These are phyloP conservation scores for Candida namnaoensis DNA, from an alignment of 805 yeast genomes.

Conservation along the genomic window DNA sequence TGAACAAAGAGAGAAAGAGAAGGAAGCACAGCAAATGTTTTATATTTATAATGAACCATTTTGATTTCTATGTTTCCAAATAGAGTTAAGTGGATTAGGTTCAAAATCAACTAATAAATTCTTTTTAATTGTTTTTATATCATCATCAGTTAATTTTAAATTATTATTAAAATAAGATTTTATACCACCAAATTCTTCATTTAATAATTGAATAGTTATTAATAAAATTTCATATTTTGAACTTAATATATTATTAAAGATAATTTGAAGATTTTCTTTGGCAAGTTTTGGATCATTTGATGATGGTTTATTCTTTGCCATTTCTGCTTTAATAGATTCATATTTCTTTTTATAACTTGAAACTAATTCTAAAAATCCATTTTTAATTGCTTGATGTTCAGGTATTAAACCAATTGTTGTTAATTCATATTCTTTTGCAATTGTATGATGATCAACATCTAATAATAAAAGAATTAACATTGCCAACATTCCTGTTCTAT, in stretches of 20 bases:
- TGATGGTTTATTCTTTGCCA: no score
- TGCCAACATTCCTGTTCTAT: conserved; percentile 69
- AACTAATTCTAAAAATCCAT: conserved; percentile 10
- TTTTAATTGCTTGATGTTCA: conserved; percentile 20
- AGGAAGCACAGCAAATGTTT: no score
- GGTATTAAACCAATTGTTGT: conserved; percentile 57
- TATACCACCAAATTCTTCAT: conserved; percentile 45
- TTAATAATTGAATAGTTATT: conserved; percentile 46
- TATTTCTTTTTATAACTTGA: no score
- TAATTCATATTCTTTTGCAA: conserved; percentile 71
- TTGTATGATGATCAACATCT: conserved; percentile 57
- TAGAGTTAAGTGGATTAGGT: neutral
- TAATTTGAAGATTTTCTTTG: conserved; percentile 2
- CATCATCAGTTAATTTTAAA: conserved; percentile 36
- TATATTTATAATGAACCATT: no score
- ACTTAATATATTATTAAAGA: conserved; percentile 41
- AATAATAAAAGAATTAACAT: conserved; percentile 56
- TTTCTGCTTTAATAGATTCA: no score
- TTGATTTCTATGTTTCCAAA: conserved; percentile 14
- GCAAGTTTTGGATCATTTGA: conserved; percentile 4
- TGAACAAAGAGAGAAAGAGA: no score
- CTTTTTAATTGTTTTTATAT: conserved; percentile 27
- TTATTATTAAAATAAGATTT: conserved; percentile 33
- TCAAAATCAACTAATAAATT: conserved; percentile 18
- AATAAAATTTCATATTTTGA: conserved; percentile 66